Conservation (phyloP, 306 rosid species). For the Cyclanthera cordifolia region DNA sequence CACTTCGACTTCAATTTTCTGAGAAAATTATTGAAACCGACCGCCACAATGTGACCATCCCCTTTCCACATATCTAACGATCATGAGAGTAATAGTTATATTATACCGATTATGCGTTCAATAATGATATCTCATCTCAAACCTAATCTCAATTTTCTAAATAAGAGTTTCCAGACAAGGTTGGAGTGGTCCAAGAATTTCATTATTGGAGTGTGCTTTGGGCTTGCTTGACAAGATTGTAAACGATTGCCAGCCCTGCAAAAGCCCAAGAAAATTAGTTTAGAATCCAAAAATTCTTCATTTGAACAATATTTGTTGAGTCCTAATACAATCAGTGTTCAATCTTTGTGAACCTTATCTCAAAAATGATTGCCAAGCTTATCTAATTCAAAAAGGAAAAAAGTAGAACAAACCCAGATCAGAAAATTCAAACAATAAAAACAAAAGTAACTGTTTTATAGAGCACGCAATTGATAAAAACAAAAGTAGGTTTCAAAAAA, state of each 20-base stretch:
- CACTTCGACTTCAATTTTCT: not conserved
- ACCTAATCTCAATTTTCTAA: slow-evolving; percentile 16
- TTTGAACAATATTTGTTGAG: not conserved
- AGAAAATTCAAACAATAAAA: not conserved
- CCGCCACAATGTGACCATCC: too few relatives aligned
- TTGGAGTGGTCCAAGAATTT: slow-evolving; percentile 25
- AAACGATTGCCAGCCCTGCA: slow-evolving; percentile 53
- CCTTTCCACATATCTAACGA: not conserved
- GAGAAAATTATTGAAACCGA: not conserved
- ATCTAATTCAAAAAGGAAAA: not conserved
- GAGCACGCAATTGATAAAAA: not conserved
- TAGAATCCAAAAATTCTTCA: slow-evolving; percentile 14
- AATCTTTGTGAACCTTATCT: not conserved
- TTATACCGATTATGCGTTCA: not conserved
- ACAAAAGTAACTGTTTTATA: not conserved
- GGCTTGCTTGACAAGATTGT: slow-evolving; percentile 28
- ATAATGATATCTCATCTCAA: slow-evolving; percentile 1
- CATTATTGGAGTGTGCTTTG: slow-evolving; percentile 19
- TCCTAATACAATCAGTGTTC: not conserved
- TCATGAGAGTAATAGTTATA: not conserved
- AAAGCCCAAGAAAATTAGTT: slow-evolving; percentile 26
- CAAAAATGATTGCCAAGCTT: not conserved
- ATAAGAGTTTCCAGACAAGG: slow-evolving; percentile 18
- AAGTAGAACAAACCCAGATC: not conserved
- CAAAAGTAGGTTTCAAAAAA: not conserved